Percentiles rank a stretch among this genome's conserved stretches.
Conservation (phyloP, 306 rosid genomes). For the Pueraria montana region DNA sequence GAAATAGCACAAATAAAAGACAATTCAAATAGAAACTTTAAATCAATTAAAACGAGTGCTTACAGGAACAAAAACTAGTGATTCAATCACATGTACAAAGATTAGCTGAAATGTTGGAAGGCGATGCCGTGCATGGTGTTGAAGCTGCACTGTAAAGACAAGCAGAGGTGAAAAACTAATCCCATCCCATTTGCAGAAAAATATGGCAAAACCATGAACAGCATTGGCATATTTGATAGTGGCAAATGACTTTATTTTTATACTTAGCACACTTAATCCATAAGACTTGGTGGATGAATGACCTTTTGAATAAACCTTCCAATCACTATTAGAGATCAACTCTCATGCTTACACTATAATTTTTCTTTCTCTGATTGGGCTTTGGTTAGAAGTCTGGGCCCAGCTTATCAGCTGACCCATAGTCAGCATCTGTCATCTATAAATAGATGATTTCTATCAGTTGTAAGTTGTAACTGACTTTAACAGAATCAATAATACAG, state of each 20-base stretch:
- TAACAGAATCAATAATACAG: neutral
- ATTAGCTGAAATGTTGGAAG: slow-evolving; percentile 98
- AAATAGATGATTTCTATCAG: neutral
- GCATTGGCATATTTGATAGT: slow-evolving; percentile 32
- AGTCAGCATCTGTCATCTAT: neutral
- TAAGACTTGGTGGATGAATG: slow-evolving; percentile 30
- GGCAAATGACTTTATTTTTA: slow-evolving; percentile 39
- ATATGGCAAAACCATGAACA: slow-evolving; percentile 34
- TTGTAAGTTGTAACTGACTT: neutral
- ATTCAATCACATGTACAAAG: slow-evolving; percentile 98
- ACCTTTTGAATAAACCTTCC: slow-evolving; percentile 24
- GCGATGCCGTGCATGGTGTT: slow-evolving; percentile 96
- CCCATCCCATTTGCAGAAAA: slow-evolving; percentile 36
- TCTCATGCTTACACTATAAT: neutral
- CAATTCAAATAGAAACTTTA: slow-evolving; percentile 22
- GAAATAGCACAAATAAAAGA: slow-evolving; percentile 27
- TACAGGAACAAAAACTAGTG: slow-evolving; percentile 98
- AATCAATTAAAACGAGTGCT: slow-evolving; percentile 46
- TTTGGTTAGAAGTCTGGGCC: neutral
- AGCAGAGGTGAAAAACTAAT: slow-evolving; percentile 48
- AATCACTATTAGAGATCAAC: neutral
- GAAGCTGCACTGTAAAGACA: slow-evolving; percentile 96
- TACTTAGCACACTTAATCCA: slow-evolving; percentile 35
- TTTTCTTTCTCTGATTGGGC: neutral
- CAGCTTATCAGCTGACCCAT: neutral